A percentile compares a stretch with the other conserved stretches of the same genome.
Evolutionary conservation across 768 basidiomycete species (phyloP).

Genomic region (Leucosporidium yakuticum): DNA sequence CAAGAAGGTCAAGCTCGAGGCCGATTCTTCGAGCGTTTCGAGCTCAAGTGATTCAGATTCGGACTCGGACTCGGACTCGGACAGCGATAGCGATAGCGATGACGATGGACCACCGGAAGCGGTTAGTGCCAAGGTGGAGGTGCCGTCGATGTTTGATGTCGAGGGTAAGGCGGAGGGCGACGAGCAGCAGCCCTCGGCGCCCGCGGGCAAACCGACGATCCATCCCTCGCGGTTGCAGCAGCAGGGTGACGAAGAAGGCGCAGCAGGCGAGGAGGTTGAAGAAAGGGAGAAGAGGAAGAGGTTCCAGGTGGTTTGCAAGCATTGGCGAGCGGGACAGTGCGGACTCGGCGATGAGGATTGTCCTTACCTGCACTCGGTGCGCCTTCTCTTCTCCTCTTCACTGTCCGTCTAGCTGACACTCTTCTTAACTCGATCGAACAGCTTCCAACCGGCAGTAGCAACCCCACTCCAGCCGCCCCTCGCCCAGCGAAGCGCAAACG

Average conservation of each 20-base stretch:
- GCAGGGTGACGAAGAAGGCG: background rate
- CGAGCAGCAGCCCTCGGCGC: background rate
- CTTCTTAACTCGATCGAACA: background rate
- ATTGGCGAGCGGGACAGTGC: conserved; percentile 27
- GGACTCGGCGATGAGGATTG: conserved; percentile 19
- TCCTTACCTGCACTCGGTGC: conserved; percentile 27
- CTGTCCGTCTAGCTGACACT: background rate
- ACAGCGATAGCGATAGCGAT: background rate
- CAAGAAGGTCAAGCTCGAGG: background rate
- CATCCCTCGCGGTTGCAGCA: background rate
- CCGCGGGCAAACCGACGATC: background rate
- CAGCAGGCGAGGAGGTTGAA: background rate
- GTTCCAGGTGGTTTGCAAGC: conserved; percentile 26
- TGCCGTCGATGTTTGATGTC: background rate
- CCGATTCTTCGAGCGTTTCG: background rate
- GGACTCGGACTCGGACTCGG: conserved; percentile 4
- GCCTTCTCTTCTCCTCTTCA: background rate
- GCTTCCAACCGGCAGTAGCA: conserved; percentile 5
- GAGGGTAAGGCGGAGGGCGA: background rate
- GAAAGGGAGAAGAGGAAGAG: background rate
- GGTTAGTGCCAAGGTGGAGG: background rate
- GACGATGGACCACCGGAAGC: conserved; percentile 20
- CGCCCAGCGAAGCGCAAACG: conserved; percentile 22
- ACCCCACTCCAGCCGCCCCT: conserved; percentile 1
- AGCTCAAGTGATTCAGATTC: background rate